These are phyloP conservation scores for Pseudohyphozyma bogoriensis DNA, from an alignment of 768 basidiomycete species.

Conservation along the genomic window DNA sequence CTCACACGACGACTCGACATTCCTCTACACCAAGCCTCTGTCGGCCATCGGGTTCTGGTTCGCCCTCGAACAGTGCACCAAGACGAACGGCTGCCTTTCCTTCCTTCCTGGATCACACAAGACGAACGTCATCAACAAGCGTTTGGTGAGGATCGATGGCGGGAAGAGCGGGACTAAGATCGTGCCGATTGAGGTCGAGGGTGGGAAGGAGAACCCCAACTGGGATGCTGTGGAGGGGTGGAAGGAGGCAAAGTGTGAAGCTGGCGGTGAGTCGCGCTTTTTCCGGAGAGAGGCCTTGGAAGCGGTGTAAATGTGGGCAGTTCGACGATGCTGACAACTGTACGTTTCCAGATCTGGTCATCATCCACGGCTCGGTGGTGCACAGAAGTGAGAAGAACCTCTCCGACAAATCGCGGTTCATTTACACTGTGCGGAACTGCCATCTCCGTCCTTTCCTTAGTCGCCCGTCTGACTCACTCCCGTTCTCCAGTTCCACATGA, in stretches of 20 bases:
- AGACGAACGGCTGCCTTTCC: constrained; percentile 69
- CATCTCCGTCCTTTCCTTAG: not conserved
- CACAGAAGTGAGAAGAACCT: constrained; percentile 86
- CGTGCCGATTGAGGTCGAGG: constrained; percentile 46
- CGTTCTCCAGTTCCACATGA: constrained; percentile 3
- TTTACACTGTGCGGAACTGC: constrained; percentile 68
- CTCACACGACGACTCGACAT: constrained; percentile 79
- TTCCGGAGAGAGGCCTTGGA: not conserved
- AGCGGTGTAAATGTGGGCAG: too few species aligned
- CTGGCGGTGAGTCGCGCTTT: constrained; percentile 23
- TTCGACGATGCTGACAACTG: too few species aligned
- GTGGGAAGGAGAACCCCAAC: constrained; percentile 30
- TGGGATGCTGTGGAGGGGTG: constrained; percentile 31
- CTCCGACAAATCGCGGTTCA: constrained; percentile 62
- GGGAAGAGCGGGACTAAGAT: constrained; percentile 81
- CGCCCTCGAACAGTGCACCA: constrained; percentile 78
- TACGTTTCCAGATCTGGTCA: constrained; percentile 79
- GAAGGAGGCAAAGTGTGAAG: constrained; percentile 34
- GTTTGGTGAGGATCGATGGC: constrained; percentile 64
- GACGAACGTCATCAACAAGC: constrained; percentile 55
- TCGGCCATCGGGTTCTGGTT: constrained; percentile 95
- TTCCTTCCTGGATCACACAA: constrained; percentile 88
- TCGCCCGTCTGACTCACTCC: not conserved
- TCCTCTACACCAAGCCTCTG: constrained; percentile 81
- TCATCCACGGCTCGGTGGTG: constrained; percentile 86